A percentile compares a stretch with the other conserved stretches of the same genome.
Conservation (phyloP, 2,329 filamentous ascomycete genomes). For the Xylariaceae sp. region DNA sequence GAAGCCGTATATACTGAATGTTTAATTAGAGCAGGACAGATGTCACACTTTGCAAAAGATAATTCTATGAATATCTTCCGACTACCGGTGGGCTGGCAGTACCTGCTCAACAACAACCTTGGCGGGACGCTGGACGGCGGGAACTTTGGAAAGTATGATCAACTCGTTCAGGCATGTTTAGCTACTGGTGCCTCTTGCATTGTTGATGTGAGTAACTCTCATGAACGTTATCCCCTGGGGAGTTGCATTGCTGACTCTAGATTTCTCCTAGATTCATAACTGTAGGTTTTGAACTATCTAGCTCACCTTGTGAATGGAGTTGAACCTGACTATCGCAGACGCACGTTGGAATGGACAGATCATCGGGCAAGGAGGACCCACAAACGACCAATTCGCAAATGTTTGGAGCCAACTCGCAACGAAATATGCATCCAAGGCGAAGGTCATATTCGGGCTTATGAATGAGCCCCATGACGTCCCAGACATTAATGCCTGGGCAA, state of each 20-base stretch:
- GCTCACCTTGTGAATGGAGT: background rate
- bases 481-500: slow-evolving; percentile 54
- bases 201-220: slow-evolving; percentile 47
- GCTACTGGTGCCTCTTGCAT: slow-evolving; percentile 55
- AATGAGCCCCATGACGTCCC: slow-evolving; percentile 57
- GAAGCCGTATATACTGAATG: background rate
- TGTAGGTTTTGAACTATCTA: slow-evolving; percentile 19
- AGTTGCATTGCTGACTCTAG: background rate
- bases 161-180: slow-evolving; percentile 56
- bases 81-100: slow-evolving; percentile 58
- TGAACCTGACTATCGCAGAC: slow-evolving; percentile 2
- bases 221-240: background rate
- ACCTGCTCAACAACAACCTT: slow-evolving; percentile 50
- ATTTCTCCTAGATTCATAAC: slow-evolving; percentile 33
- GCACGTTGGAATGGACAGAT: slow-evolving; percentile 66
- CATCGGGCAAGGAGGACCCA: slow-evolving; percentile 67
- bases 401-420: slow-evolving; percentile 63
- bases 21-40: slow-evolving; percentile 48
- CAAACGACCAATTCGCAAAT: slow-evolving; percentile 59
- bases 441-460: slow-evolving; percentile 60
- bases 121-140: slow-evolving; percentile 49
- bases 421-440: slow-evolving; percentile 52
- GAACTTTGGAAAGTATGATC: slow-evolving; percentile 54
- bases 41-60: slow-evolving; percentile 61
- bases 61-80: slow-evolving; percentile 61